Percentiles rank a stretch among this genome's conserved stretches.
Conservation (phyloP, 441 rosid genomes). For the Populus hybrid region DNA sequence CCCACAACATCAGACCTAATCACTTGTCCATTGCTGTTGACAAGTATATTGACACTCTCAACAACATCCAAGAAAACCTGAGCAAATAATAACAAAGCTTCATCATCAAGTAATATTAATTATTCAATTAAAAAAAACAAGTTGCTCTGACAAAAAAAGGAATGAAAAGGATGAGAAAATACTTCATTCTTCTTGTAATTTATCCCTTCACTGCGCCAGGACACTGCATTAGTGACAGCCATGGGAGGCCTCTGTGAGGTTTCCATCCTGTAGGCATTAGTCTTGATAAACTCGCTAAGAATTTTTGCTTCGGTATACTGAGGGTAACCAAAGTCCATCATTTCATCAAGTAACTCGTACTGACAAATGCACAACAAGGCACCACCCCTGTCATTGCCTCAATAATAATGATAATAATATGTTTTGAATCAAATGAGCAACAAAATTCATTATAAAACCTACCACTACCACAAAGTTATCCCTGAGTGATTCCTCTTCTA, state of each 20-base stretch:
- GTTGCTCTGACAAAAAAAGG: neutral
- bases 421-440: neutral
- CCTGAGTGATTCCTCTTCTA: slow-evolving; percentile 95
- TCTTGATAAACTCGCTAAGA: slow-evolving; percentile 94
- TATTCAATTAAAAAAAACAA: neutral
- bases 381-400: slow-evolving; percentile 5
- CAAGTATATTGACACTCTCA: slow-evolving; percentile 94
- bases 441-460: slow-evolving; percentile 25
- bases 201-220: slow-evolving; percentile 99
- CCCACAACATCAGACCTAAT: slow-evolving; percentile 97
- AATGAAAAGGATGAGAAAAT: slow-evolving; percentile 20
- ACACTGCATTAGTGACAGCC: slow-evolving; percentile 99
- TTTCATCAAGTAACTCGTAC: slow-evolving; percentile 99
- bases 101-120: slow-evolving; percentile 15
- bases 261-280: slow-evolving; percentile 99
- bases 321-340: slow-evolving; percentile 99
- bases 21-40: slow-evolving; percentile 95
- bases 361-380: slow-evolving; percentile 26
- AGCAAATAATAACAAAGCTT: slow-evolving; percentile 18
- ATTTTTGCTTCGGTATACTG: slow-evolving; percentile 94
- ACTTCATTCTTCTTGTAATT: slow-evolving; percentile 93
- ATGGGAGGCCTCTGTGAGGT: slow-evolving; percentile 94
- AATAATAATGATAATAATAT: neutral
- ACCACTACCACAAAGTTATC: slow-evolving; percentile 99
- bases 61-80: slow-evolving; percentile 97